Percentiles rank a stretch among this genome's conserved stretches.
These are phyloP conservation scores for Psilocybe azurescens DNA, from an alignment of 768 basidiomycete species.

Conservation along the genomic window DNA sequence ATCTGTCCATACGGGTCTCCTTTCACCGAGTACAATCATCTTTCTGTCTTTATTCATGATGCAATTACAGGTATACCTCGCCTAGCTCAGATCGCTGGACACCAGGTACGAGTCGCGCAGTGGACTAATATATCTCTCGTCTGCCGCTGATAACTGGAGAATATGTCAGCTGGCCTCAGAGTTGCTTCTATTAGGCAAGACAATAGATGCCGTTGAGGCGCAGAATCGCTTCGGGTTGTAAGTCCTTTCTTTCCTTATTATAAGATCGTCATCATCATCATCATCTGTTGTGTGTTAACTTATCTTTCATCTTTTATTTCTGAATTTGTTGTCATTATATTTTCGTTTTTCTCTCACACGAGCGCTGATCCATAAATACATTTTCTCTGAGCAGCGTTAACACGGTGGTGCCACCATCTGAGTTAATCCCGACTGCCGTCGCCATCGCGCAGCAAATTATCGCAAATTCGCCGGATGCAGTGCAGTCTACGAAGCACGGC, in stretches of 20 bases:
- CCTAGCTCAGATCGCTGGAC: constrained; percentile 66
- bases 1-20: neutral
- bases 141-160: neutral
- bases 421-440: constrained; percentile 68
- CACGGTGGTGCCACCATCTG: constrained; percentile 57
- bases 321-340: neutral
- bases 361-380: neutral
- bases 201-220: constrained; percentile 72
- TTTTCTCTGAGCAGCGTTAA: constrained; percentile 60
- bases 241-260: constrained; percentile 34
- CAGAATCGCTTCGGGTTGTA: constrained; percentile 77
- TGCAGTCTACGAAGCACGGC: constrained; percentile 77
- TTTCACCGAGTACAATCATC: neutral
- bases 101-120: constrained; percentile 58
- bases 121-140: constrained; percentile 20
- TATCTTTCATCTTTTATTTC: neutral
- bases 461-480: constrained; percentile 77
- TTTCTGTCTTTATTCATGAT: constrained; percentile 5
- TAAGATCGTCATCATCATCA: constrained; percentile 1
- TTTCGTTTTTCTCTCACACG: neutral
- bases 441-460: constrained; percentile 62
- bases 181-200: constrained; percentile 73
- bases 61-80: constrained; percentile 64
- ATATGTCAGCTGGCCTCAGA: constrained; percentile 67
- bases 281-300: neutral